Evolutionary conservation across 306 rosid species (phyloP), one percentile per base, ranked within the genome.

Genomic region (Senna tora): DNA sequence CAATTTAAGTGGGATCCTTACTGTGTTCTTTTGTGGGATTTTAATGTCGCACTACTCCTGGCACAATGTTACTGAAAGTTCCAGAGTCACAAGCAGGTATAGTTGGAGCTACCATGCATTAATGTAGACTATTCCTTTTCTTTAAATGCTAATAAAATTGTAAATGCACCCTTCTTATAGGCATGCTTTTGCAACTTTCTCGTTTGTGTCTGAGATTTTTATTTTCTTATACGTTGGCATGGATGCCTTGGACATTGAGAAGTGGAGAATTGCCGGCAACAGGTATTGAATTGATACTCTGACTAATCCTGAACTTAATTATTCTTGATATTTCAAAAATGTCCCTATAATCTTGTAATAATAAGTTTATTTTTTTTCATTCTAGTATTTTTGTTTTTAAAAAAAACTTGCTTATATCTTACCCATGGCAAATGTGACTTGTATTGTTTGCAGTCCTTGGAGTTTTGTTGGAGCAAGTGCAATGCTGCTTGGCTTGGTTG

Each of bases 211-310:
- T 3, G 90, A 88, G 87, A 76, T 77, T 60, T 81, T 88, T 83
- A 85, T 85, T 73, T 88, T 88, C 81, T 71, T 88, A 13, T 88
- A 88, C 61, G 93, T 88, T 43, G 93, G 90, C 36, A 85, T 88
- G 93, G 90, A 88, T 79, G 88, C 93, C 78, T 47, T 85, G 85
- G 93, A 88, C 77, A 81, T 81, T 0, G 90, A 88, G 72, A 88
- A 85, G 79, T 85, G 90, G 87, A 80, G 15, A 54, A 49, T 75
- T 53, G 90, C 80, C 17, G 17, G 69, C 49, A 36, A 75, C 25
- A 85, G 90, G 93, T 88, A 77, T 62, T 38, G 16, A 64, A 50
- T 25, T 21, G 36, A 47, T 15, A 28, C 41, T 20, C 34, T 41
- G 54, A 12, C 5, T 15, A 41, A 20, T 74, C 59, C 28, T 5